Conservation (phyloP, 2,329 filamentous ascomycete species). For the Monilinia fructigena region DNA sequence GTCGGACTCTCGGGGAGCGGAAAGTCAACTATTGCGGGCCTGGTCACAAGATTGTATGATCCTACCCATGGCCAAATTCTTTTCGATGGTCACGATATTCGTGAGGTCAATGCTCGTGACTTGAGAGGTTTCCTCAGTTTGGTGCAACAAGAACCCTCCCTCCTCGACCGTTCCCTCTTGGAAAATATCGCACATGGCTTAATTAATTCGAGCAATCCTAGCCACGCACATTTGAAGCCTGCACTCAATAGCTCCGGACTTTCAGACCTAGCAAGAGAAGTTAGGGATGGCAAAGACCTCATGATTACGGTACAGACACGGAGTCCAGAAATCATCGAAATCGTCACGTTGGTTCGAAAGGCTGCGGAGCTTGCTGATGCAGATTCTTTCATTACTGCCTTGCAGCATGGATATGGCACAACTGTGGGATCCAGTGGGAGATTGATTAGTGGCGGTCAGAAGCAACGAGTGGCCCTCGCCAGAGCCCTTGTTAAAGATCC, state of each 20-base stretch:
- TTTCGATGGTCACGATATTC: conserved; percentile 28
- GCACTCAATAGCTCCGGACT: conserved; percentile 45
- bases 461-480: conserved; percentile 76
- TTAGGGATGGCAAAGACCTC: conserved; percentile 51
- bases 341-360: conserved; percentile 44
- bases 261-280: conserved; percentile 50
- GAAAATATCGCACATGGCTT: conserved; percentile 34
- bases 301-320: conserved; percentile 11
- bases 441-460: conserved; percentile 79
- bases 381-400: conserved; percentile 15
- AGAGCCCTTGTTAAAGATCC: conserved; percentile 54
- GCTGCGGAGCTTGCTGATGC: conserved; percentile 51
- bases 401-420: conserved; percentile 46
- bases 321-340: conserved; percentile 35
- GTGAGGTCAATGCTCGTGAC: conserved; percentile 25
- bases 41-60: conserved; percentile 59
- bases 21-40: conserved; percentile 55
- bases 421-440: conserved; percentile 65
- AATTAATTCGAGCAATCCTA: conserved; percentile 50
- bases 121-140: conserved; percentile 50
- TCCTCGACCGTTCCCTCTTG: conserved; percentile 51
- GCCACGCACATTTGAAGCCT: conserved; percentile 48
- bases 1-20: conserved; percentile 59
- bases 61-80: conserved; percentile 42
- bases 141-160: conserved; percentile 54